These are phyloP conservation scores for Emericellopsis atlantica DNA, from an alignment of 2,329 filamentous ascomycete species.

Conservation along the genomic window DNA sequence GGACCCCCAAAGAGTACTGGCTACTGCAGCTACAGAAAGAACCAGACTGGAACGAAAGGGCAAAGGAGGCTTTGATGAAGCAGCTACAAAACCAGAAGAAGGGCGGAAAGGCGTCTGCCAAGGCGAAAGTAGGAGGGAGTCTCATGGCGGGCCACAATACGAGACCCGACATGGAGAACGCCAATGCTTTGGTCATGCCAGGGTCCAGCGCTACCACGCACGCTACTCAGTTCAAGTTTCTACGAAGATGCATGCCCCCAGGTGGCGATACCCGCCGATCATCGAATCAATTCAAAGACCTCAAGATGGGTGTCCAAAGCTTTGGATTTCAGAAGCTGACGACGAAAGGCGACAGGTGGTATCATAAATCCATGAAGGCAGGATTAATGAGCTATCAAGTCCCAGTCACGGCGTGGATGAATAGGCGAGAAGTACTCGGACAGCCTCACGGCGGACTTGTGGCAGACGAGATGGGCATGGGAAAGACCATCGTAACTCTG, in stretches of 20 bases:
- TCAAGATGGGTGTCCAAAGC: not conserved
- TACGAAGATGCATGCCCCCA: not conserved
- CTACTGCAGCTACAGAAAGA: too few species aligned
- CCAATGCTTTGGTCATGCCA: too few species aligned
- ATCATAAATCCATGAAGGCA: not conserved
- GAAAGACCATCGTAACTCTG: conserved; percentile 64
- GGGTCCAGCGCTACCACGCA: not conserved
- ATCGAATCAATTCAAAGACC: not conserved
- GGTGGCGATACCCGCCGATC: not conserved
- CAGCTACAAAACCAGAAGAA: too few species aligned
- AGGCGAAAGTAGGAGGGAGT: too few species aligned
- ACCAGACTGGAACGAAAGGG: too few species aligned
- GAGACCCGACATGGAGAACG: too few species aligned
- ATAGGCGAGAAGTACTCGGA: conserved; percentile 28
- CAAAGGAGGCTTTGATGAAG: too few species aligned
- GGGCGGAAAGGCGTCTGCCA: too few species aligned
- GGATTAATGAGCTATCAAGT: conserved; percentile 23
- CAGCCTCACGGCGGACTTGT: conserved; percentile 45
- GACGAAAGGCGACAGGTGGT: not conserved
- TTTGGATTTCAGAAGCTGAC: conserved; percentile 1
- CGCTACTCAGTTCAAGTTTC: not conserved
- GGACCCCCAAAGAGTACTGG: too few species aligned
- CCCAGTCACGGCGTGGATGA: conserved; percentile 39
- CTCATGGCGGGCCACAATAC: too few species aligned
- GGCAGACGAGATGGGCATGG: conserved; percentile 51